Base-by-base conservation (phyloP, 148 eudicot genomes). In the Rhododendron simsii region DNA sequence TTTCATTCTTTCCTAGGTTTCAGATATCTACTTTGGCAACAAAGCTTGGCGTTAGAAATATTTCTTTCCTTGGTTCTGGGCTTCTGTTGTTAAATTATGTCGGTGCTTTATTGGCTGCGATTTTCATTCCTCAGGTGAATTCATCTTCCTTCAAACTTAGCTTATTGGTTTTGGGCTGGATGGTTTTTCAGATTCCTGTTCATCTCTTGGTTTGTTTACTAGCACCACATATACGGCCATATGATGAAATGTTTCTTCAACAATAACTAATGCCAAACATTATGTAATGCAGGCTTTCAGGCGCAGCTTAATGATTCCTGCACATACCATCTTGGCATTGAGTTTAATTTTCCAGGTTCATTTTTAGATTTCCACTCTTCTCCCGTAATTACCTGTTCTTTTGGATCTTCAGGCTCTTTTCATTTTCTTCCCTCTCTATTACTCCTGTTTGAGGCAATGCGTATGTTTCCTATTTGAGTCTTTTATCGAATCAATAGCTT, bases 21-120 rank as follows among this genome's bases (percentile, higher is more conserved):
- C 92, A 95, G 88, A 96, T 96, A 86, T 95, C 98, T 84, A 96
- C 99, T 81, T 80, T 96, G 84, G 98, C 99, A 80, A 96, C 99
- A 85, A 95, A 95, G 90, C 98, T 96, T 85, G 99, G 99, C 85
- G 98, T 96, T 48, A 92, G 96, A 89, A 96, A 95, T 86, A 96
- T 96, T 84, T 92, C 99, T 37, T 92, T 94, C 89, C 98, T 96
- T 78, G 99, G 99, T 85, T 89, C 99, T 85, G 99, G 98, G 78
- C 96, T 94, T 89, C 87, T 96, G 92, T 90, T 96, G 86, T 50
- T 93, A 88, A 96, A 96, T 89, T 96, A 96, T 86, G 84, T 95
- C 75, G 95, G 99, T 81, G 91, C 99, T 77, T 78, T 96, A 26
- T 80, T 89, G 76, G 96, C 94, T 50, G 98, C 99, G 82, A 30